Conservation (phyloP, 768 basidiomycete genomes). For the Kwoniella mangroviensis region DNA sequence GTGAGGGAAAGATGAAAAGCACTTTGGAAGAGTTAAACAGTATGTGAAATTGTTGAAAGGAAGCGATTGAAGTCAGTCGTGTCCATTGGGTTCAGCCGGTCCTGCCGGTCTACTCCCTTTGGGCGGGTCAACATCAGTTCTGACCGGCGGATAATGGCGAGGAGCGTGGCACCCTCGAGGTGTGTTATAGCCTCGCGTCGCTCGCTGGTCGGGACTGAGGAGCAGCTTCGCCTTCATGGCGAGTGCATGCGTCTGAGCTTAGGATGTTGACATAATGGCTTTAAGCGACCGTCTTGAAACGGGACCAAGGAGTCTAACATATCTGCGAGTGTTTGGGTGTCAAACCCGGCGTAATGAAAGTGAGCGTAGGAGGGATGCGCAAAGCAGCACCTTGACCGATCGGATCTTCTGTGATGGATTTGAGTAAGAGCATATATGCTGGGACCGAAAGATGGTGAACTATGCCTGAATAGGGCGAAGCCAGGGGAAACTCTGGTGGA, state of each 20-base stretch:
- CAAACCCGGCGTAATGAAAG: slow-evolving; percentile 75
- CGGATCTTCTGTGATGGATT: slow-evolving; percentile 73
- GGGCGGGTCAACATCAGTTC: slow-evolving; percentile 73
- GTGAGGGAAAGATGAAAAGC: slow-evolving; percentile 82
- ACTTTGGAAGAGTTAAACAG: slow-evolving; percentile 81
- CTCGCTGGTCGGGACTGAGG: slow-evolving; percentile 68
- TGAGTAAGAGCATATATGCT: slow-evolving; percentile 82
- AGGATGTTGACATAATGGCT: slow-evolving; percentile 79
- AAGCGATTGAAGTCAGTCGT: slow-evolving; percentile 72
- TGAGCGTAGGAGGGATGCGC: slow-evolving; percentile 67
- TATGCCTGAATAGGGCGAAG: slow-evolving; percentile 88
- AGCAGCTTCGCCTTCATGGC: slow-evolving; percentile 64
- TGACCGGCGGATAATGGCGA: slow-evolving; percentile 66
- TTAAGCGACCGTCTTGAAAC: slow-evolving; percentile 82
- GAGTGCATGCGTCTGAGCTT: slow-evolving; percentile 66
- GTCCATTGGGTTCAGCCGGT: slow-evolving; percentile 65
- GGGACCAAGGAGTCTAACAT: slow-evolving; percentile 88
- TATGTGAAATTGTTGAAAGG: slow-evolving; percentile 81
- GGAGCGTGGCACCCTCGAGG: slow-evolving; percentile 62
- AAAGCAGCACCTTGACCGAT: slow-evolving; percentile 76
- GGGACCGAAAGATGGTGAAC: slow-evolving; percentile 89
- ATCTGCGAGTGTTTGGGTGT: slow-evolving; percentile 77
- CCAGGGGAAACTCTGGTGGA: slow-evolving; percentile 96
- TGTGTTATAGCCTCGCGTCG: slow-evolving; percentile 70
- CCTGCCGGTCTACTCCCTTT: slow-evolving; percentile 64